Evolutionary conservation across 768 basidiomycete species (phyloP), one percentile per base, ranked within the genome.

Genomic region (Termitomyces sp.): DNA sequence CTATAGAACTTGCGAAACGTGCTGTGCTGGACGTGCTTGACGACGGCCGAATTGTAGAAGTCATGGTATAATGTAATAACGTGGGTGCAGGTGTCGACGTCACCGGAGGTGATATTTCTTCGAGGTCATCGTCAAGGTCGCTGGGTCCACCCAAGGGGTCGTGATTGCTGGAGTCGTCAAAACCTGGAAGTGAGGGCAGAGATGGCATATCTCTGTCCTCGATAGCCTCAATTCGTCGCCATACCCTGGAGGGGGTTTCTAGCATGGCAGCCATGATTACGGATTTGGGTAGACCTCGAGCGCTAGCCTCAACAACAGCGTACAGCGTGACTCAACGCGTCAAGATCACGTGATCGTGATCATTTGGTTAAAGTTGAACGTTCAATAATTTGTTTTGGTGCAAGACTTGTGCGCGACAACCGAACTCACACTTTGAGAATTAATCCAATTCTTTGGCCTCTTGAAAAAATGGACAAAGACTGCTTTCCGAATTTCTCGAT

Each of bases 231-330:
- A 93, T 91, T 45, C 91, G 80, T 28, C 90, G 79, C 87, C 86
- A 89, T 64, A 93, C 84, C 43, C 90, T 77, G 24, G 91, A 93
- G 0, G 90, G 90, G 15, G 90, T 93, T 69, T 93, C 90, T 9
- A 83, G 75, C 70, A 81, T 69, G 15, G 75, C 75, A 64, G 83
- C 77, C 71, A 80, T 78, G 22, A 43, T 60, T 34, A 7, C 34
- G 42, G 40, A 32, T 28, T 28, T n/a, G 8, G 38, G 30, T 8
- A n/a, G n/a, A n/a, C n/a, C n/a, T n/a, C n/a, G n/a, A n/a, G n/a
- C n/a, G n/a, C n/a, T n/a, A n/a, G n/a, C n/a, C n/a, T n/a, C n/a
- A n/a, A n/a, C n/a, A n/a, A n/a, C n/a, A n/a, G n/a, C n/a, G n/a
- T n/a, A n/a, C 30, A 32, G 30, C 30, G 30, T 32, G 30, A 32